These are phyloP conservation scores for Elongisporangium undulatum DNA, from an alignment of 352 stramenopile genomes.

Conservation along the genomic window DNA sequence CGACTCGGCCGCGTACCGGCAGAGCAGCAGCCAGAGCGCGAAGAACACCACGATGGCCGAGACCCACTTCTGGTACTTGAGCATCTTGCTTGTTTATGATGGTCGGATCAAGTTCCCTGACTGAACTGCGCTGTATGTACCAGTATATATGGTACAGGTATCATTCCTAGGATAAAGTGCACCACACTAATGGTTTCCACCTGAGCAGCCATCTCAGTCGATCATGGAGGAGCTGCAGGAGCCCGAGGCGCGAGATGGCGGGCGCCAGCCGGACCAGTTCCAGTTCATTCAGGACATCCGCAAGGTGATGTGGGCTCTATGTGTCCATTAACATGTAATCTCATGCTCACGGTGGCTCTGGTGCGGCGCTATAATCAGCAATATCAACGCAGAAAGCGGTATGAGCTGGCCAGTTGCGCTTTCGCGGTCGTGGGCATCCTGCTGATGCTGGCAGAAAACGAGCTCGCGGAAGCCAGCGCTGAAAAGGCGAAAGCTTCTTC, in stretches of 20 bases:
- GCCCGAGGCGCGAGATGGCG: neutral
- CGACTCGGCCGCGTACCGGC: conserved; percentile 27
- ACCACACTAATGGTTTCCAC: neutral
- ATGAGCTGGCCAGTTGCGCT: conserved; percentile 44
- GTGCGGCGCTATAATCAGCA: conserved; percentile 22
- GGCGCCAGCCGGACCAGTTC: neutral
- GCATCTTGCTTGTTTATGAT: conserved; percentile 24
- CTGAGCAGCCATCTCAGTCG: neutral
- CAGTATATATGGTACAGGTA: neutral
- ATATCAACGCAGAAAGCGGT: conserved; percentile 38
- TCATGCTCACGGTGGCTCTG: neutral
- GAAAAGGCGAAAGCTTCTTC: neutral
- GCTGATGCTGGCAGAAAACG: conserved; percentile 71
- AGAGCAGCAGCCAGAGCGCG: conserved; percentile 46
- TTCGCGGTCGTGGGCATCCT: conserved; percentile 41
- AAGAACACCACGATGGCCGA: conserved; percentile 37
- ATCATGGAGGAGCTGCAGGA: neutral
- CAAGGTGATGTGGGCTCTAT: conserved; percentile 4
- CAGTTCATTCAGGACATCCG: conserved; percentile 15
- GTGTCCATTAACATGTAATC: neutral
- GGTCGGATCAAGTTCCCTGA: neutral
- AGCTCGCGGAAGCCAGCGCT: conserved; percentile 28
- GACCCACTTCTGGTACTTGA: conserved; percentile 82
- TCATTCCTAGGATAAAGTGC: neutral
- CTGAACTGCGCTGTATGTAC: neutral